phyloP scores from a whole-genome alignment of 148 eudicot species.

The Mesembryanthemum crystallinum region DNA sequence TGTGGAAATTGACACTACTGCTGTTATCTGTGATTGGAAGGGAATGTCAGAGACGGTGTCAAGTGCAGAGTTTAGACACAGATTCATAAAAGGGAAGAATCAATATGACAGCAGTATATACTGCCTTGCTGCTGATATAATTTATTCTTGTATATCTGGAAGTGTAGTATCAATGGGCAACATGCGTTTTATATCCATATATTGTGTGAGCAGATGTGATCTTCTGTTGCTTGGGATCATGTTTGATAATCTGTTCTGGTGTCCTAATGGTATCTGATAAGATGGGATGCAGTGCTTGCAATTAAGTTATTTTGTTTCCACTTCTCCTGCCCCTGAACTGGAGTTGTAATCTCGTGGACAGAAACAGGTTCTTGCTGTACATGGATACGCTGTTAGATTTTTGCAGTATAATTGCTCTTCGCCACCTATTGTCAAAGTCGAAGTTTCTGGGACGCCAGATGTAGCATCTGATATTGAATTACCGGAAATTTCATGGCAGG shows the following conservation, averaged over 20 bases:
- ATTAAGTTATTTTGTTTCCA: not conserved
- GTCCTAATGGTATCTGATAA: not conserved
- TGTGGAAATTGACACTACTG: not conserved
- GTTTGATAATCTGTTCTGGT: not conserved
- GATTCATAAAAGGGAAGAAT: not conserved
- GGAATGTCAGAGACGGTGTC: not conserved
- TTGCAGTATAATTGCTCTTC: conserved; percentile 48
- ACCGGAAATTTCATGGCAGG: conserved; percentile 52
- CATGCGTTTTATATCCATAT: not conserved
- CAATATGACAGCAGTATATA: not conserved
- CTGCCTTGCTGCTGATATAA: not conserved
- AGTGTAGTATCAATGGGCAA: not conserved
- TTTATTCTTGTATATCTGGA: not conserved
- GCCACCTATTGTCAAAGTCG: conserved; percentile 31
- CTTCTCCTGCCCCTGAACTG: conserved; percentile 29
- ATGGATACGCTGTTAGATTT: conserved; percentile 68
- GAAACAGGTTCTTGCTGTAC: conserved; percentile 39
- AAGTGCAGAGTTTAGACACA: not conserved
- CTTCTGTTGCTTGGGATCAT: conserved; percentile 4
- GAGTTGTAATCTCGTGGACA: conserved; percentile 36
- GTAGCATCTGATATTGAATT: conserved; percentile 35
- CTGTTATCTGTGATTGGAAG: not conserved
- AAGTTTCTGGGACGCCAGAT: conserved; percentile 47
- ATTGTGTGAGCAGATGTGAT: not conserved
- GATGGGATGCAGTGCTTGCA: conserved; percentile 1